Evolutionary conservation across 805 yeast species (phyloP).

Genomic region (Blastobotrys muscicola): DNA sequence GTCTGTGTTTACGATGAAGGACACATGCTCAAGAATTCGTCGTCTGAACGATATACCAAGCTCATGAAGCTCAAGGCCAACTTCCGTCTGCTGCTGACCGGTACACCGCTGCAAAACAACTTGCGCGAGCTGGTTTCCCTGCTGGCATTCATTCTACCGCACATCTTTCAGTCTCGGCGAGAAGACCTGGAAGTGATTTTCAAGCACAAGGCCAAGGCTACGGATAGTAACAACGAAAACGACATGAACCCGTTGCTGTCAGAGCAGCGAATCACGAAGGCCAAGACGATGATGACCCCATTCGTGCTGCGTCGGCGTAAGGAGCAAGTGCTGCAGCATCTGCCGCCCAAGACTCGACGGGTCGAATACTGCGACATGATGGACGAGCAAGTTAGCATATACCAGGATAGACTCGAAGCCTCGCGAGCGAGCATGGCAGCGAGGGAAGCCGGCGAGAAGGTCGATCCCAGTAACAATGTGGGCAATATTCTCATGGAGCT

Average conservation of each 20-base stretch:
- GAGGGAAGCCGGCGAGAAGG: slow-evolving; percentile 23
- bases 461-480: slow-evolving; percentile 29
- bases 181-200: slow-evolving; percentile 77
- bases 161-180: slow-evolving; percentile 66
- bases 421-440: slow-evolving; percentile 26
- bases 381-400: slow-evolving; percentile 45
- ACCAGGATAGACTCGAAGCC: slow-evolving; percentile 45
- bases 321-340: slow-evolving; percentile 80
- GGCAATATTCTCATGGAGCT: slow-evolving; percentile 77
- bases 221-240: slow-evolving; percentile 22
- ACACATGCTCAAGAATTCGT: slow-evolving; percentile 87
- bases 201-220: slow-evolving; percentile 76
- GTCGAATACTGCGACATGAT: slow-evolving; percentile 59
- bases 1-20: slow-evolving; percentile 96
- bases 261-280: slow-evolving; percentile 83
- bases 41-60: slow-evolving; percentile 77
- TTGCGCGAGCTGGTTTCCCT: slow-evolving; percentile 82
- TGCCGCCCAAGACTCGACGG: slow-evolving; percentile 66
- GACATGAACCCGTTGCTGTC: slow-evolving; percentile 75
- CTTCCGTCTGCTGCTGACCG: slow-evolving; percentile 84
- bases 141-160: slow-evolving; percentile 83
- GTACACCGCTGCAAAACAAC: slow-evolving; percentile 95
- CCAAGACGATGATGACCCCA: slow-evolving; percentile 97
- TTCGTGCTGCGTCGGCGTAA: slow-evolving; percentile 88
- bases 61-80: slow-evolving; percentile 74